Percentiles rank a stretch among this genome's conserved stretches.
These are phyloP conservation scores for Malania oleifera DNA, from an alignment of 164 flowering plant species.

Conservation along the genomic window DNA sequence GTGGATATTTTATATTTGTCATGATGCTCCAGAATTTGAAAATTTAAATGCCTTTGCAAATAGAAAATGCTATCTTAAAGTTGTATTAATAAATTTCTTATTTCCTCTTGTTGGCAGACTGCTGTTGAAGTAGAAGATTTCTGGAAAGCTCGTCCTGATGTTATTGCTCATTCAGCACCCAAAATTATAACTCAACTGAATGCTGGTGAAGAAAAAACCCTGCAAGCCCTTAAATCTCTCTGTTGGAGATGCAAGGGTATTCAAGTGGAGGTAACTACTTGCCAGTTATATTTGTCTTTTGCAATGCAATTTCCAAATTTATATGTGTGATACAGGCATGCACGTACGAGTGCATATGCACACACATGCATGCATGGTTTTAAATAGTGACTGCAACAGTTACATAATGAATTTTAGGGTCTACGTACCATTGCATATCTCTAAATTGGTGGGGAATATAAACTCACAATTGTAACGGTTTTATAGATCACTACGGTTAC, in stretches of 20 bases:
- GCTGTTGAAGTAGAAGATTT: conserved; percentile 67
- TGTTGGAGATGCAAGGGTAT: conserved; percentile 88
- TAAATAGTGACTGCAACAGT: no score
- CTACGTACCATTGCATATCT: no score
- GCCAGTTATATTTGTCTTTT: conserved; percentile 1
- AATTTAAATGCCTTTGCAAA: background rate
- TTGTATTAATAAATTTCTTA: background rate
- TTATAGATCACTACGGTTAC: no score
- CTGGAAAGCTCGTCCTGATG: conserved; percentile 72
- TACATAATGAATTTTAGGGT: no score
- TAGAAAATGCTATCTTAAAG: background rate
- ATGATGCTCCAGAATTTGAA: background rate
- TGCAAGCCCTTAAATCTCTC: conserved; percentile 70
- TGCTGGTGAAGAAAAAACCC: conserved; percentile 77
- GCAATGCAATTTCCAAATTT: background rate
- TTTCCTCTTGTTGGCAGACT: conserved; percentile 32
- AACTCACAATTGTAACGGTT: no score
- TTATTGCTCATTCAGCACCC: conserved; percentile 74
- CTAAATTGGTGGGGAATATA: no score
- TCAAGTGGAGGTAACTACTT: conserved; percentile 85
- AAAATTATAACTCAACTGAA: conserved; percentile 78
- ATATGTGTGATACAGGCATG: no score
- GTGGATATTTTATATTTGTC: no score
- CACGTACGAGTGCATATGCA: no score
- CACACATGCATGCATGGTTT: no score